Conservation (phyloP, 495 filamentous ascomycete species). For the Aspergillus mulundensis region DNA sequence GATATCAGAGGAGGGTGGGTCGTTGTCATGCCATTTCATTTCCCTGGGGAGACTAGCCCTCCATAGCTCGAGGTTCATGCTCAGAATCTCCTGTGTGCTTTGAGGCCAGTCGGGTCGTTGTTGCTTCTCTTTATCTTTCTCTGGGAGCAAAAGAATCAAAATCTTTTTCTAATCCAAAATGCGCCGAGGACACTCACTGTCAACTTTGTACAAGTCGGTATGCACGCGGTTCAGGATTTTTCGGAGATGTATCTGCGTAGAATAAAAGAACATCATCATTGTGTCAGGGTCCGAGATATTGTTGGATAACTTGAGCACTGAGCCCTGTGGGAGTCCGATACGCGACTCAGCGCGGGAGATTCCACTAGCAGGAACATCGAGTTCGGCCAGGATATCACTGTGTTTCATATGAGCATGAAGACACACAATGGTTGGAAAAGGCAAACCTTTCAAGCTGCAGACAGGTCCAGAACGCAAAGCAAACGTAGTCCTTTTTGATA, state of each 20-base stretch:
- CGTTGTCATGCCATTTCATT: conserved; percentile 63
- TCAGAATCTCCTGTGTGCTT: conserved; percentile 33
- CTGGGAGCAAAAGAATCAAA: conserved; percentile 7
- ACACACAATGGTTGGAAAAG: background rate
- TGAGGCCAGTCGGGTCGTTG: conserved; percentile 10
- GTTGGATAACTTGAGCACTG: conserved; percentile 28
- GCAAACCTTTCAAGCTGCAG: conserved; percentile 84
- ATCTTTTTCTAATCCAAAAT: background rate
- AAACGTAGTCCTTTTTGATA: conserved; percentile 47
- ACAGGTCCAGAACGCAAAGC: conserved; percentile 90
- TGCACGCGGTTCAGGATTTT: conserved; percentile 84
- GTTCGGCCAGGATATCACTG: conserved; percentile 89
- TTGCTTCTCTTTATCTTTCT: conserved; percentile 29
- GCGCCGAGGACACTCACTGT: conserved; percentile 29
- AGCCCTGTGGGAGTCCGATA: conserved; percentile 58
- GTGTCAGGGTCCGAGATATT: conserved; percentile 31
- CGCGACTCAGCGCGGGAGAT: conserved; percentile 68
- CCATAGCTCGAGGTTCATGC: conserved; percentile 50
- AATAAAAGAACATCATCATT: conserved; percentile 72
- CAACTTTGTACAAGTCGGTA: conserved; percentile 68
- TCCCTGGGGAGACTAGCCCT: conserved; percentile 38
- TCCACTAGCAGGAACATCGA: conserved; percentile 75
- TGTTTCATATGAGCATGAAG: background rate
- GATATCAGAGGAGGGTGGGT: conserved; percentile 69
- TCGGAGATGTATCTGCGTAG: conserved; percentile 78